Evolutionary conservation across 192 early-diverging fungal genomes (phyloP), one percentile per base, ranked within the genome.

Genomic region (Blastocladiella britannica): DNA sequence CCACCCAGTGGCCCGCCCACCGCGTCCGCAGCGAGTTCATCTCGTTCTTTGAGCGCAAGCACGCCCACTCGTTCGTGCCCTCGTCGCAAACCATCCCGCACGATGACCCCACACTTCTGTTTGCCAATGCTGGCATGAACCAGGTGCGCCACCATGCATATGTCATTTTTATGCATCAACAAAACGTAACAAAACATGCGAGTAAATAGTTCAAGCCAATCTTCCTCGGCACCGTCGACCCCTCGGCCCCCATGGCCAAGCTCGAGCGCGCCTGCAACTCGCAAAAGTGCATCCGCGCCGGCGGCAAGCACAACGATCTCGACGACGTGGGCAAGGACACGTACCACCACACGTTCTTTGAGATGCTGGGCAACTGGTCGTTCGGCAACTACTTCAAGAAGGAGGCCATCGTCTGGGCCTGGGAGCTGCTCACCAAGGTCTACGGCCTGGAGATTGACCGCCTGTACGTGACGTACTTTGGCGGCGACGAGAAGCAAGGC

Each of bases 351-450:
- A 97, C 93, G 43, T 97, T 94, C 77, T 97, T 97, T 74, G 93
- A 97, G 70, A 97, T 97, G 93, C 75, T 97, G 68, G 93, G 93
- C 59, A 97, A 97, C 81, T 97, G 93, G 93, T 94, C 91, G n/a
- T 97, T 97, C 69, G 91, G 93, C 59, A 87, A 97, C 64, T 94
- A 97, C 72, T 97, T 97, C 71, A 97, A 97, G 82, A 82, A 81
- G 72, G 91, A 92, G 63, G 93, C 90, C 23, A 88, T 93, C 57
- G 71, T 62, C 23, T 85, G 81, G 72, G 87, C 83, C 51, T 97
- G 91, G 91, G 86, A 89, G 56, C 75, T 94, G 51, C 74, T 97
- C 67, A 97, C 89, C 15, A 66, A 82, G 55, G 87, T 89, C 20
- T 87, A 84, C 61, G 70, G 73, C 24, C 70, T 97, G 24, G 76